Evolutionary conservation across 805 yeast species (phyloP), one percentile per base, ranked within the genome.

Genomic region (Monosporozyma aerobia): DNA sequence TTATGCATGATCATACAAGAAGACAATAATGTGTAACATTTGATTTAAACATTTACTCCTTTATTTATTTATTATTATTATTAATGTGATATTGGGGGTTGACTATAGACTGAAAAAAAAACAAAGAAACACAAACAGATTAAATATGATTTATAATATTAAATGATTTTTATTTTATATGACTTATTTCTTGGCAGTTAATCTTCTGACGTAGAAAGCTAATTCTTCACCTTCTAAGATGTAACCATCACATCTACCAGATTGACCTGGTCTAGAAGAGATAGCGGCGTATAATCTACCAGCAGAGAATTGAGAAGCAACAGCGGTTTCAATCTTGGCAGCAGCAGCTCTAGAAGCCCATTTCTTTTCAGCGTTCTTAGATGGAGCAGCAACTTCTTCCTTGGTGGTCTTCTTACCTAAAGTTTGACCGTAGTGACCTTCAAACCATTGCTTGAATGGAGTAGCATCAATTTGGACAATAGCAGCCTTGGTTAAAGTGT

Each of bases 241-340:
- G 95, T 94, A 94, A 80, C 99, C 99, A 77, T 94, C 99, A 81
- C 90, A 85, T 83, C 99, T 95, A 79, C 99, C 99, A 67, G 96
- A 87, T 85, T 94, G 99, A 79, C 99, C 99, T 77, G 99, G 99
- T 85, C 99, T 90, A 56, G 99, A 94, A 65, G 99, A 90, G 75
- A 94, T 89, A 77, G 81, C 82, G 77, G 99, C 99, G 83, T 94
- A 94, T 72, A 94, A 86, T 81, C 92, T 90, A 83, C 99, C 99
- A 69, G 98, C 90, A 77, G 85, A 85, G 87, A 94, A 94, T 83
- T 94, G 99, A 72, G 92, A 73, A 73, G 89, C 92, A 69, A 94
- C 92, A 70, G 96, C 84, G 63, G 80, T 75, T 79, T 90, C 97
- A 70, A 90, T 81, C 80, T 83, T 81, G 69, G 98, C 83, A 62